Evolutionary conservation across 78 protist species (phyloP), one percentile per base, ranked within the genome.

Genomic region (Dictyostelium purpureum): DNA sequence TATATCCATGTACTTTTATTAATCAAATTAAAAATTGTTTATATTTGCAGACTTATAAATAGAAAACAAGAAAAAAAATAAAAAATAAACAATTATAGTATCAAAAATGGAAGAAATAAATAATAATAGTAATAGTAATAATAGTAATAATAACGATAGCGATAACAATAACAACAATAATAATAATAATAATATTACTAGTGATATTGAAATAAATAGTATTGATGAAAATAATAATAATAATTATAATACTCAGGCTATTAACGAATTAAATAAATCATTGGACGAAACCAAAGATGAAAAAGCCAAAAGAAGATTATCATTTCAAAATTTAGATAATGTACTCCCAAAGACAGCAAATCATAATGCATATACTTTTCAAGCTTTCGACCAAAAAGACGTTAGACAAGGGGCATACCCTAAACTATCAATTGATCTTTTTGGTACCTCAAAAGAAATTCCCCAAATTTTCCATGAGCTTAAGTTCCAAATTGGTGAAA

Each of bases 381-480:
- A 83, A 47, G 90, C 42, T 6, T 67, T 28, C 14, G 90, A 83
- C n/a, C 54, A 57, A 57, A 67, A 71, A 37, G 90, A 83, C 21
- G 81, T 71, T 0, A 33, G 56, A 37, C 6, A 21, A n/a, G 80
- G 90, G 0, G 90, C 49, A 6, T 71, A 83, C 56, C 90, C 90
- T 37, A 83, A 83, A 65, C 28, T 81, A 38, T 47, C 90, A 2
- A 83, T 83, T 21, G 90, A 83, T 10, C 5, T 71, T 9, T 83
- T 83, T 56, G 73, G 73, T 4, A 83, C 80, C 4, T 54, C 74
- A 1, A 83, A 83, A 43, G 90, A 83, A 80, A 83, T 83, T 71
- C 90, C 90, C 54, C 90, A 83, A 42, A 69, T 71, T 0, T 83
- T 54, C 49, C 90, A 83, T n/a, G 90, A 83, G 35, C 69, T 83